A percentile compares a stretch with the other conserved stretches of the same genome.
phyloP scores from a whole-genome alignment of 139 green algal genomes.

The Mesostigma viride region DNA sequence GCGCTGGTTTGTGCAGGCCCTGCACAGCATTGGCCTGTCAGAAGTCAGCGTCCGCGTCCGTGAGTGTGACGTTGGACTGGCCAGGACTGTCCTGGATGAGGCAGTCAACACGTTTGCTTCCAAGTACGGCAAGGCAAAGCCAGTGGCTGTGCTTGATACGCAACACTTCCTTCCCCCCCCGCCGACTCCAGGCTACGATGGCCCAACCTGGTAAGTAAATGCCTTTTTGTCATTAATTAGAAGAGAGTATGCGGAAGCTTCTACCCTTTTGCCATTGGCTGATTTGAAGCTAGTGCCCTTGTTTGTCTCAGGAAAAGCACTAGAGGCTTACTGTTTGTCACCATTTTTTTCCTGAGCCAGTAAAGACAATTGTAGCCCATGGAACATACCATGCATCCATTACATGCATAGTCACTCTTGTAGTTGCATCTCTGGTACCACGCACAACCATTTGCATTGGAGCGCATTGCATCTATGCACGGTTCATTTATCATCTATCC shows the following conservation, averaged over 20 bases:
- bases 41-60: slow-evolving; percentile 51
- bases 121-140: slow-evolving; percentile 23
- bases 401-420: no score
- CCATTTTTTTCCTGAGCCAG: no score
- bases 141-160: slow-evolving; percentile 51
- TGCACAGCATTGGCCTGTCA: slow-evolving; percentile 64
- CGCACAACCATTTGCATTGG: no score
- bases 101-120: slow-evolving; percentile 40
- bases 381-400: no score
- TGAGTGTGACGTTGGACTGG: slow-evolving; percentile 52
- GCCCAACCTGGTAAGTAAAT: not conserved
- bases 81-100: no score
- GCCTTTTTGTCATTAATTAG: not conserved
- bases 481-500: no score
- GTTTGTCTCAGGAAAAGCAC: no score
- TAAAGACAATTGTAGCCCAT: no score
- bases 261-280: not conserved
- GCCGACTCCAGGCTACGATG: slow-evolving; percentile 19
- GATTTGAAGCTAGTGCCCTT: no score
- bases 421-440: no score
- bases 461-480: no score
- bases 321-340: no score
- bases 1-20: slow-evolving; percentile 39
- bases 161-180: slow-evolving; percentile 54
- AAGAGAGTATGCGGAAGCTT: not conserved